Conservation (phyloP, 2,329 filamentous ascomycete species). For the Ambrosiella cleistominuta region DNA sequence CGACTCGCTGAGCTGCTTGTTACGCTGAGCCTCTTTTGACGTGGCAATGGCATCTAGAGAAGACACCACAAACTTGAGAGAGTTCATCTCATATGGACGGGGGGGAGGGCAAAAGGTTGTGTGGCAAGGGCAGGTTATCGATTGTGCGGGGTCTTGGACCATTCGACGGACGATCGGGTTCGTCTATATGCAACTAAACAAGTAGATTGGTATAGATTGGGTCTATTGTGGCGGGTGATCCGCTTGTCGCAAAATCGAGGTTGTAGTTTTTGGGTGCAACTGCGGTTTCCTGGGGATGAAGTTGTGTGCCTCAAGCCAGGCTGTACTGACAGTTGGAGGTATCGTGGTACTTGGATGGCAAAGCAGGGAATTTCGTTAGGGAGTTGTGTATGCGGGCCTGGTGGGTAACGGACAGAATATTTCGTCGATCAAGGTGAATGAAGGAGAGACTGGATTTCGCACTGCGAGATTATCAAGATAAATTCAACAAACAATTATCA, state of each 20-base stretch:
- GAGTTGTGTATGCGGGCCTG: not conserved
- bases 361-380: not conserved
- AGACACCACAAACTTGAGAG: conserved; percentile 86
- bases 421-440: not conserved
- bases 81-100: conserved; percentile 43
- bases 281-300: not conserved
- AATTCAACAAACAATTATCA: not conserved
- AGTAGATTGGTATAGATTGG: not conserved
- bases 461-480: not conserved
- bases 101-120: not conserved
- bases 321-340: not conserved
- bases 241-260: too few species aligned
- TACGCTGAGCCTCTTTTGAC: conserved; percentile 79
- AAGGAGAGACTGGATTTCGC: not conserved
- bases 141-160: not conserved
- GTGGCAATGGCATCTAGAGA: conserved; percentile 81
- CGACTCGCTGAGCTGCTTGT: conserved; percentile 66
- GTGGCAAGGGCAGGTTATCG: not conserved
- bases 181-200: not conserved
- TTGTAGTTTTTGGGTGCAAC: too few species aligned
- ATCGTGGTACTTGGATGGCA: not conserved
- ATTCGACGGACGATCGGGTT: not conserved
- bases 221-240: not conserved
- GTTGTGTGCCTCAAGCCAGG: not conserved
- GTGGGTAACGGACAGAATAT: not conserved